phyloP scores from a whole-genome alignment of 2,329 filamentous ascomycete genomes.

The Cyanodermella asteris region DNA sequence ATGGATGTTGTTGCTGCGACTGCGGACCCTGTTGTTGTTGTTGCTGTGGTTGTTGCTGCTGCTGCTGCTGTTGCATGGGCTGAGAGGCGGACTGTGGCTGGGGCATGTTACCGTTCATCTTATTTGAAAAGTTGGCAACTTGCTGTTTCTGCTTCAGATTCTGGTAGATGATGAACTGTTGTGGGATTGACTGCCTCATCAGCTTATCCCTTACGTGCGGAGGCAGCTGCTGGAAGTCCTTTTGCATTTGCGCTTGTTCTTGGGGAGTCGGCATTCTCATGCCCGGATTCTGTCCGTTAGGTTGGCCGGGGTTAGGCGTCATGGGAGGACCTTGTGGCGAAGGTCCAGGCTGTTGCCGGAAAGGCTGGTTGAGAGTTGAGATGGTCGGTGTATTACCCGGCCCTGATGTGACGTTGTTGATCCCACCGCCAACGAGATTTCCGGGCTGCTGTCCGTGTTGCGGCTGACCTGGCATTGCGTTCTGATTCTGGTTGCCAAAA shows the following conservation, averaged over 20 bases:
- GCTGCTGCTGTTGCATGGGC: constrained; percentile 8
- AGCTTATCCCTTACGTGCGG: too few species aligned
- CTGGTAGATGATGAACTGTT: too few species aligned
- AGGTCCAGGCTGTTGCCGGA: constrained; percentile 13
- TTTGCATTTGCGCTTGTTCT: constrained; percentile 11
- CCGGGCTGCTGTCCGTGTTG: too few species aligned
- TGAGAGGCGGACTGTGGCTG: constrained; percentile 6
- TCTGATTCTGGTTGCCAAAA: too few species aligned
- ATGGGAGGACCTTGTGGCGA: constrained; percentile 7
- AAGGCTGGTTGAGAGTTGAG: constrained; percentile 23
- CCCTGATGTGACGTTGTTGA: too few species aligned
- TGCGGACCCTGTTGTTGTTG: constrained; percentile 15
- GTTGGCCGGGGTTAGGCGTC: too few species aligned
- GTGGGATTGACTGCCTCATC: too few species aligned
- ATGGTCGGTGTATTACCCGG: constrained; percentile 28
- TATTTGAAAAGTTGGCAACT: constrained; percentile 10
- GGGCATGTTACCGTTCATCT: too few species aligned
- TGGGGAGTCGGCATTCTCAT: not conserved
- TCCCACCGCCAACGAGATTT: too few species aligned
- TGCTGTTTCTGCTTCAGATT: too few species aligned
- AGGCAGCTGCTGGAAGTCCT: constrained; percentile 17
- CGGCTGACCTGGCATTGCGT: too few species aligned
- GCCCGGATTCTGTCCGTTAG: constrained; percentile 5
- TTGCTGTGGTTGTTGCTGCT: constrained; percentile 10
- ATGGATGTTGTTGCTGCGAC: constrained; percentile 14